Conservation (phyloP, 2,329 filamentous ascomycete genomes). For the Endocalyx cinctus region DNA sequence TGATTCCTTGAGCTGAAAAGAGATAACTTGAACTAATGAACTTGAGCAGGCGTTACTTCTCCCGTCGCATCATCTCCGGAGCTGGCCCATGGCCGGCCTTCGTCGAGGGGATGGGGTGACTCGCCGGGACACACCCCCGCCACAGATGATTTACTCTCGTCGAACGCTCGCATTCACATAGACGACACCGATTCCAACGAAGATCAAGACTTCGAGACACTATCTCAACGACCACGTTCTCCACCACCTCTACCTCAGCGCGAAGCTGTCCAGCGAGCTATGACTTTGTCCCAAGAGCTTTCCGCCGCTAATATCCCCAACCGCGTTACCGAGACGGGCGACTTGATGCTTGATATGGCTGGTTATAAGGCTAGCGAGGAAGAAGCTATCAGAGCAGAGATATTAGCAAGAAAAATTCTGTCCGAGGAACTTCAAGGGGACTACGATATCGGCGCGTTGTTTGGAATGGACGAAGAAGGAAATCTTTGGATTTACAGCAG, state of each 20-base stretch:
- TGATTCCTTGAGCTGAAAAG: background rate
- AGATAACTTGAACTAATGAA: too few relatives aligned
- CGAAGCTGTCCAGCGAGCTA: conserved; percentile 79
- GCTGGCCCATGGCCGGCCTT: conserved; percentile 39
- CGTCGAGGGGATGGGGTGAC: conserved; percentile 48
- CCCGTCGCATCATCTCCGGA: conserved; percentile 52
- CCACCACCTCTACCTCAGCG: conserved; percentile 66
- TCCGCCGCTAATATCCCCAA: conserved; percentile 88
- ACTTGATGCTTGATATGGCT: conserved; percentile 97
- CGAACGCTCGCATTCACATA: conserved; percentile 34
- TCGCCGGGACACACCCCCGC: conserved; percentile 37
- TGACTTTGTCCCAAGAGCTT: conserved; percentile 79
- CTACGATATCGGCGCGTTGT: conserved; percentile 92
- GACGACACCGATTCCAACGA: conserved; percentile 28
- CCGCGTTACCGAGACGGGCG: conserved; percentile 85
- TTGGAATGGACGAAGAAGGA: conserved; percentile 90
- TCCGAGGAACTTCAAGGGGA: conserved; percentile 90
- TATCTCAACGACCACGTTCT: conserved; percentile 64
- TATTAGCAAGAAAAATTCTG: conserved; percentile 88
- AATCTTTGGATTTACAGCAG: conserved; percentile 99
- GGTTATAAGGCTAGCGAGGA: conserved; percentile 94
- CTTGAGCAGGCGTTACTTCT: conserved; percentile 39
- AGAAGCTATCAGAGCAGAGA: conserved; percentile 84
- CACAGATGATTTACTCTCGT: conserved; percentile 51
- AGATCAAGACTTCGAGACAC: conserved; percentile 31